A percentile compares a stretch with the other conserved stretches of the same genome.
Conservation (phyloP, 768 basidiomycete genomes). For the Psilocybe cubensis region DNA sequence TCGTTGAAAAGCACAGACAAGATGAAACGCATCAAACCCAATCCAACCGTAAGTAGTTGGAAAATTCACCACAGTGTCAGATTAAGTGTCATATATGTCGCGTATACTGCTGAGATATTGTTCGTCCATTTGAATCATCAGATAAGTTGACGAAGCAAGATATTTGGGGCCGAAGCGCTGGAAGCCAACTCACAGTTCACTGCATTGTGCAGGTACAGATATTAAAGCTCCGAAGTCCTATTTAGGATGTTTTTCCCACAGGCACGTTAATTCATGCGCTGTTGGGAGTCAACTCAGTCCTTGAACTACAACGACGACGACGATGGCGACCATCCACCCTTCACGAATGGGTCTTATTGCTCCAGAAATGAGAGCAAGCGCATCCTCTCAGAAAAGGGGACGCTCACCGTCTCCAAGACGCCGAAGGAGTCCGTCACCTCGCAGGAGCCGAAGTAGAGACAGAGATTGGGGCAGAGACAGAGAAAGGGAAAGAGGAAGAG, state of each 20-base stretch:
- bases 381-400: constrained; percentile 22
- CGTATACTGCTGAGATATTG: too few relatives aligned
- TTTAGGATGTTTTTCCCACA: neutral
- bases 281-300: neutral
- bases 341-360: constrained; percentile 73
- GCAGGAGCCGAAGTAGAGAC: constrained; percentile 34
- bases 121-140: too few relatives aligned
- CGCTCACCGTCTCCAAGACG: constrained; percentile 51
- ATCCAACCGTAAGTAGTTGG: too few relatives aligned
- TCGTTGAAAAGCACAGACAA: too few relatives aligned
- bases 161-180: too few relatives aligned
- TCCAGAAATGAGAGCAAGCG: constrained; percentile 34
- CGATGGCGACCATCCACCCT: constrained; percentile 77
- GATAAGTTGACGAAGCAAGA: too few relatives aligned
- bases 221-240: constrained; percentile 1
- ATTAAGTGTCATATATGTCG: too few relatives aligned
- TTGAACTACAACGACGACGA: constrained; percentile 13
- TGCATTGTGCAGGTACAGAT: neutral
- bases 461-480: constrained; percentile 26
- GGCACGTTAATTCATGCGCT: neutral
- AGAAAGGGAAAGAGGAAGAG: constrained; percentile 14
- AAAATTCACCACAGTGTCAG: too few relatives aligned
- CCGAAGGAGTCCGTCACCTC: constrained; percentile 33
- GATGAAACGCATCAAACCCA: too few relatives aligned
- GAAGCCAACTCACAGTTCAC: too few relatives aligned